Evolutionary conservation across 192 early-diverging fungal species (phyloP).

Genomic region (Entomortierella lignicola): DNA sequence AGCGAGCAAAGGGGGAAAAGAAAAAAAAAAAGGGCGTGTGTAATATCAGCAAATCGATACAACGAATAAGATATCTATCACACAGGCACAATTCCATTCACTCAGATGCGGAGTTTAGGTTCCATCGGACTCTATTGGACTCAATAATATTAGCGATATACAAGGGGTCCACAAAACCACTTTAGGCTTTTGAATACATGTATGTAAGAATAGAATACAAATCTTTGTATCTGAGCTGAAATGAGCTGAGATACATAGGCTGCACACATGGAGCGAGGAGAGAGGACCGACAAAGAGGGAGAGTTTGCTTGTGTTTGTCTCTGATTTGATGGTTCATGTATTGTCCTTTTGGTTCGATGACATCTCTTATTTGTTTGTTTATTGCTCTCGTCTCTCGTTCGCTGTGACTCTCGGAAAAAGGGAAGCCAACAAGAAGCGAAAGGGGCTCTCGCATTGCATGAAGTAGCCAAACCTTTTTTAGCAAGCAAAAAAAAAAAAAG

Average conservation of each 20-base stretch:
- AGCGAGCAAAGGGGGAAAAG: neutral
- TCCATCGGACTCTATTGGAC: constrained; percentile 7
- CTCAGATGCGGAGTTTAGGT: constrained; percentile 8
- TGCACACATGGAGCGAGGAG: constrained; percentile 8
- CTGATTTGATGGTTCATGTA: neutral
- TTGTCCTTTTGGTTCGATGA: constrained; percentile 20
- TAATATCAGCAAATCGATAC: neutral
- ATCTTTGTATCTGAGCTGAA: constrained; percentile 7
- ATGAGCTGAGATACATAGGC: constrained; percentile 1
- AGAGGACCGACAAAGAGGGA: neutral
- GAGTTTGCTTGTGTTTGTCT: constrained; percentile 4
- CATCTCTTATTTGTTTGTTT: constrained; percentile 1
- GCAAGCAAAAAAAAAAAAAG: constrained; percentile 15
- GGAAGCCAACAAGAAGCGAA: constrained; percentile 4
- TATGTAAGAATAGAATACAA: constrained; percentile 7
- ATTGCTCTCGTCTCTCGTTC: constrained; percentile 9
- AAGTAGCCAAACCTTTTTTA: constrained; percentile 30
- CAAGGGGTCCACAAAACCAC: neutral
- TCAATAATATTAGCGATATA: neutral
- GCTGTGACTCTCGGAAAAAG: constrained; percentile 23
- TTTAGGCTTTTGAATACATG: neutral
- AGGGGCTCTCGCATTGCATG: constrained; percentile 29
- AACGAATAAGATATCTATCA: neutral
- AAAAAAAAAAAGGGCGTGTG: neutral
- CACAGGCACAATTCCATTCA: constrained; percentile 1